Conservation (phyloP, 1,284 basidiomycete species). For the Pseudozyma thailandica region DNA sequence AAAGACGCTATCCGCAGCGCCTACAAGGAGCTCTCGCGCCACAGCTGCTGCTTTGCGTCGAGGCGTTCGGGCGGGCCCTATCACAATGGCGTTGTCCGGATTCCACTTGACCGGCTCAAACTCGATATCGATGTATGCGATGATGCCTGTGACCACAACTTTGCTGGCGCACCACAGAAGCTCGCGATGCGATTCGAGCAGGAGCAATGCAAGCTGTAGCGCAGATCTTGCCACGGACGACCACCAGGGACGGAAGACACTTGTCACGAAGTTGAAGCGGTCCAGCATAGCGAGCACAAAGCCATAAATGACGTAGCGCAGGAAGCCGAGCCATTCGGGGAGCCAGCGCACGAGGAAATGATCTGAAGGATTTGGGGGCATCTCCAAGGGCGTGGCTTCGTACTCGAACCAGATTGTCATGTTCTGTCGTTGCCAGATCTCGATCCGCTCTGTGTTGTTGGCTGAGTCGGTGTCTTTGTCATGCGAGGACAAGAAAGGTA, state of each 20-base stretch:
- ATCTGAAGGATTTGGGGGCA: slow-evolving; percentile 14
- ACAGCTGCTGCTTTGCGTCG: slow-evolving; percentile 12
- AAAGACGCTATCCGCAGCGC: slow-evolving; percentile 29
- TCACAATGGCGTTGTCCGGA: slow-evolving; percentile 30
- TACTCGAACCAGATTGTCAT: slow-evolving; percentile 30
- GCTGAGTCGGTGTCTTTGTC: slow-evolving; percentile 4
- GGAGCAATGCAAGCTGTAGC: slow-evolving; percentile 35
- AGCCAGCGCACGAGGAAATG: slow-evolving; percentile 27
- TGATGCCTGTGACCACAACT: slow-evolving; percentile 22
- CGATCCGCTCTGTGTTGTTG: slow-evolving; percentile 1
- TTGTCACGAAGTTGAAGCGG: slow-evolving; percentile 26
- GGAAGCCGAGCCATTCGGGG: slow-evolving; percentile 40
- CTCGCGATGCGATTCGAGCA: slow-evolving; percentile 35
- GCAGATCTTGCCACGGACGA: slow-evolving; percentile 24
- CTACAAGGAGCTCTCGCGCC: slow-evolving; percentile 20
- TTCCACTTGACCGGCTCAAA: slow-evolving; percentile 33
- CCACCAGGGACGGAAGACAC: slow-evolving; percentile 34
- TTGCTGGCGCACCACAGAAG: slow-evolving; percentile 38
- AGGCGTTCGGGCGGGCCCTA: slow-evolving; percentile 26
- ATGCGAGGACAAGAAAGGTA: slow-evolving; percentile 20
- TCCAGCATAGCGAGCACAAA: slow-evolving; percentile 23
- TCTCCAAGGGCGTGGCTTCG: slow-evolving; percentile 19
- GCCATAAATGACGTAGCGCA: slow-evolving; percentile 29
- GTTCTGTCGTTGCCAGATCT: slow-evolving; percentile 34
- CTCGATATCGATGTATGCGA: slow-evolving; percentile 37